Evolutionary conservation across 805 yeast genomes (phyloP).

Genomic region (Candida easanensis): DNA sequence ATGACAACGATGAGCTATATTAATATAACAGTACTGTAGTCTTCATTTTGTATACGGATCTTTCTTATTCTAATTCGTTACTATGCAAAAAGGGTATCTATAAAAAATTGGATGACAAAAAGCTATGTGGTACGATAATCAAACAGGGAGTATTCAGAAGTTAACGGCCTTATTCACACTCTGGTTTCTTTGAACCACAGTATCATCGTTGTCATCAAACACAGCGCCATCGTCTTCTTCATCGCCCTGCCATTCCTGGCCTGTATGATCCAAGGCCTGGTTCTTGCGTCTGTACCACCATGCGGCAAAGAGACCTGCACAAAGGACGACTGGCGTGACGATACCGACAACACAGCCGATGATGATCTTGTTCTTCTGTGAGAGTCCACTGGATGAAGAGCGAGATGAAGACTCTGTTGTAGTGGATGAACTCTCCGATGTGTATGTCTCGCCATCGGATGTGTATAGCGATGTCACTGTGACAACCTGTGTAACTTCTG

Average conservation of each 20-base stretch:
- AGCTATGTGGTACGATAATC: too few relatives aligned
- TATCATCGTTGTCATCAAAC: constrained; percentile 12
- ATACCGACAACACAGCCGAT: constrained; percentile 72
- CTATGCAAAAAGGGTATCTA: background rate
- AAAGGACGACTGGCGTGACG: constrained; percentile 54
- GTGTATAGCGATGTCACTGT: constrained; percentile 17
- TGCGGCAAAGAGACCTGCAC: constrained; percentile 12
- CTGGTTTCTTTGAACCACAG: constrained; percentile 11
- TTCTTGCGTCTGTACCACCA: constrained; percentile 21
- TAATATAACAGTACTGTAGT: too few relatives aligned
- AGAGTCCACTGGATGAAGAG: constrained; percentile 38
- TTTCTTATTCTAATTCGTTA: background rate
- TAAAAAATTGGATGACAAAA: background rate
- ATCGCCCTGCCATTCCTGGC: constrained; percentile 27
- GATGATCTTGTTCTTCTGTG: constrained; percentile 49
- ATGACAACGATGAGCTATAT: too few relatives aligned
- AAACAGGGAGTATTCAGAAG: too few relatives aligned
- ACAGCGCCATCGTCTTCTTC: constrained; percentile 11
- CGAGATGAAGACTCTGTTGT: constrained; percentile 15
- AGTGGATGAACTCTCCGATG: constrained; percentile 19
- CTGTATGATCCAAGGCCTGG: constrained; percentile 21
- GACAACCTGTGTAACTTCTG: constrained; percentile 16
- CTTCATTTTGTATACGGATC: background rate
- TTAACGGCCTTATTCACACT: constrained; percentile 25
- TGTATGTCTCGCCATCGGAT: constrained; percentile 14